Evolutionary conservation across 148 eudicot species (phyloP).

Genomic region (Beta vulgaris): DNA sequence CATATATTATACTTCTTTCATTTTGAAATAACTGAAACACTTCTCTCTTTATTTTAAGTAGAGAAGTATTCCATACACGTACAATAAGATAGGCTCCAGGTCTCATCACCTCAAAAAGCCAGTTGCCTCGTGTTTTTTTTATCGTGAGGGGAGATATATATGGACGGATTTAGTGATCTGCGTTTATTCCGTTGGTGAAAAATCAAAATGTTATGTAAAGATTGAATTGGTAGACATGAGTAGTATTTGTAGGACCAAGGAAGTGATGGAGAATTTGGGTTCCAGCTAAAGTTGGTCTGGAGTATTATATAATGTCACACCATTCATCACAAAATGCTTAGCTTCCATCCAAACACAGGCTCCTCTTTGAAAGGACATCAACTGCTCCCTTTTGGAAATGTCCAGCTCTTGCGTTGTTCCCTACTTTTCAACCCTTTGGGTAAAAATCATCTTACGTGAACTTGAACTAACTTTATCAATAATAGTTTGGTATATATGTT

Average conservation of each 20-base stretch:
- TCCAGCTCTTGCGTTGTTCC: slow-evolving; percentile 6
- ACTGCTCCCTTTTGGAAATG: slow-evolving; percentile 19
- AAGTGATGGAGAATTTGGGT: slow-evolving; percentile 20
- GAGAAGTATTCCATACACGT: too few species aligned
- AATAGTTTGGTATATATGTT: slow-evolving; percentile 15
- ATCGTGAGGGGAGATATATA: neutral
- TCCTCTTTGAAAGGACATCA: slow-evolving; percentile 29
- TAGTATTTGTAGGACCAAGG: slow-evolving; percentile 12
- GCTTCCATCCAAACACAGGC: slow-evolving; percentile 27
- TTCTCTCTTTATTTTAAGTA: too few species aligned
- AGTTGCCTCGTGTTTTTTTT: neutral
- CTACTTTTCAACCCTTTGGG: neutral
- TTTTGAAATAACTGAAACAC: too few species aligned
- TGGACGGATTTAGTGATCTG: neutral
- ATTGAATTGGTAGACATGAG: slow-evolving; percentile 1
- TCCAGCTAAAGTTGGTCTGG: slow-evolving; percentile 24
- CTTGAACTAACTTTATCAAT: neutral
- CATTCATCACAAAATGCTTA: slow-evolving; percentile 24
- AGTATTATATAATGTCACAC: slow-evolving; percentile 19
- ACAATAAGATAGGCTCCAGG: too few species aligned
- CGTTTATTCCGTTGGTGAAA: neutral
- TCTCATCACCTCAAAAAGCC: neutral
- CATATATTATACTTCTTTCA: too few species aligned
- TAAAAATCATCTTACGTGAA: neutral
- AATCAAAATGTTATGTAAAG: neutral